phyloP scores from a whole-genome alignment of 2,329 filamentous ascomycete genomes.

The Fusarium chaquense region DNA sequence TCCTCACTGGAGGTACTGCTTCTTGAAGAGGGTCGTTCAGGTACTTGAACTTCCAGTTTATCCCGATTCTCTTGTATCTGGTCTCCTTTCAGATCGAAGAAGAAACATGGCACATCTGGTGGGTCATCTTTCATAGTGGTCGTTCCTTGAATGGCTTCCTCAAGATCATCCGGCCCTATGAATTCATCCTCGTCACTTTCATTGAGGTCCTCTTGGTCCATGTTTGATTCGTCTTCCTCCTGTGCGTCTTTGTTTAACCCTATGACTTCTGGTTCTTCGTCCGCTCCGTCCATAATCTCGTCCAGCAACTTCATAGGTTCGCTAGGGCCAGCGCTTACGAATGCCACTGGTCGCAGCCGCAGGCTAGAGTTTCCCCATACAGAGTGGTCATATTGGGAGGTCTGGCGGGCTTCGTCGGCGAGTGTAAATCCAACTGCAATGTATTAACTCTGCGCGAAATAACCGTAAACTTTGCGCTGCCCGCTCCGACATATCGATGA shows the following conservation, averaged over 20 bases:
- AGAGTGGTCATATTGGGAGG: slow-evolving; percentile 58
- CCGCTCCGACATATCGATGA: neutral
- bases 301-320: slow-evolving; percentile 62
- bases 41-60: slow-evolving; percentile 13
- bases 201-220: slow-evolving; percentile 7
- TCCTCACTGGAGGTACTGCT: slow-evolving; percentile 70
- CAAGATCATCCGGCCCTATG: slow-evolving; percentile 42
- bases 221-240: neutral
- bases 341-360: slow-evolving; percentile 62
- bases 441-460: slow-evolving; percentile 17
- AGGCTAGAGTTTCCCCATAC: slow-evolving; percentile 58
- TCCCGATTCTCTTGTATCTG: slow-evolving; percentile 3
- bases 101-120: slow-evolving; percentile 46
- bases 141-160: slow-evolving; percentile 30
- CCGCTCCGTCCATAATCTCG: slow-evolving; percentile 35
- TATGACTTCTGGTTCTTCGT: neutral
- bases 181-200: slow-evolving; percentile 7
- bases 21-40: slow-evolving; percentile 39
- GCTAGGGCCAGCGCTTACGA: slow-evolving; percentile 65
- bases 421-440: slow-evolving; percentile 47
- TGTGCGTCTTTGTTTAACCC: neutral
- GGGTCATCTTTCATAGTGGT: slow-evolving; percentile 4
- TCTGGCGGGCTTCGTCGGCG: slow-evolving; percentile 64
- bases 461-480: neutral
- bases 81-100: slow-evolving; percentile 55